Evolutionary conservation across 371 early-diverging fungal genomes (phyloP).

Genomic region (Apophysomyces sp.): DNA sequence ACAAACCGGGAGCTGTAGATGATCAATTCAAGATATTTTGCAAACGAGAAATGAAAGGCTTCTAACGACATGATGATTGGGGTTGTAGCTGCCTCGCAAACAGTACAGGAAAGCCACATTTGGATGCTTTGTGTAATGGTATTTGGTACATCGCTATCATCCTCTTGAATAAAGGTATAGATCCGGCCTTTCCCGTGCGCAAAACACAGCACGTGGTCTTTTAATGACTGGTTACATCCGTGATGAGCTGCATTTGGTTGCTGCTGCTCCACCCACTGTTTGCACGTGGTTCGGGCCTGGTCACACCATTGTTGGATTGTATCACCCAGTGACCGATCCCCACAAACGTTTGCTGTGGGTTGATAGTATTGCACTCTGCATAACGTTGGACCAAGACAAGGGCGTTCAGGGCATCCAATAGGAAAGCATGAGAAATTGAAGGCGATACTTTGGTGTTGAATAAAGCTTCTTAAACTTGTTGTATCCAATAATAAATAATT

Average conservation of each 20-base stretch:
- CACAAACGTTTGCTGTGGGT: conserved; percentile 1
- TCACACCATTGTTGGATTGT: conserved; percentile 50
- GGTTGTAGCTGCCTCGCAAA: conserved; percentile 39
- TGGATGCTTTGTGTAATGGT: conserved; percentile 15
- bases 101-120: conserved; percentile 50
- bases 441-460: conserved; percentile 58
- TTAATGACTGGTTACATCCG: conserved; percentile 47
- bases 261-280: conserved; percentile 12
- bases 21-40: conserved; percentile 63
- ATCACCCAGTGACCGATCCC: conserved; percentile 57
- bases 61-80: conserved; percentile 36
- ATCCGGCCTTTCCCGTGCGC: conserved; percentile 56
- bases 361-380: conserved; percentile 57
- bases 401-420: conserved; percentile 50
- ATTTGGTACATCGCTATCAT: not conserved
- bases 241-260: conserved; percentile 11
- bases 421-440: conserved; percentile 53
- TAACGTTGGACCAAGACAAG: conserved; percentile 57
- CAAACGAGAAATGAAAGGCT: conserved; percentile 55
- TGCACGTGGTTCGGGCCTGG: conserved; percentile 31
- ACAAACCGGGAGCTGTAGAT: conserved; percentile 52
- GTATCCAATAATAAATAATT: conserved; percentile 59
- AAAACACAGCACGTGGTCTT: conserved; percentile 54
- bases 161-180: conserved; percentile 37
- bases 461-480: conserved; percentile 51